A percentile compares a stretch with the other conserved stretches of the same genome.
These are phyloP conservation scores for Pseudonitzschia delicatissima DNA, from an alignment of 108 stramenopile species.

Conservation along the genomic window DNA sequence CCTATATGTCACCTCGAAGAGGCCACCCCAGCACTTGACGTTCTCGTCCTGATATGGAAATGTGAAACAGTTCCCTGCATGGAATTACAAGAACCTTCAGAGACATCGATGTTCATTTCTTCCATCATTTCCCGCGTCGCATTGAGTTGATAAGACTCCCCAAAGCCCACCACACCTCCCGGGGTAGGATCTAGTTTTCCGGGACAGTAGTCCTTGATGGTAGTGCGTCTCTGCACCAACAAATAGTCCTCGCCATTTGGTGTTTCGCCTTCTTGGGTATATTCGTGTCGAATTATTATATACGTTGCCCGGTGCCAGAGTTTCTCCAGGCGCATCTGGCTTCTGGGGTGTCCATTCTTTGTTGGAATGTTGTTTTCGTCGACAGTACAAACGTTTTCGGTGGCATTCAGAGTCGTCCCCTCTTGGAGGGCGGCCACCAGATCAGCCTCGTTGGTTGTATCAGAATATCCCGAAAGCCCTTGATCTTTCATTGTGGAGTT, in stretches of 20 bases:
- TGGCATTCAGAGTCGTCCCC: slow-evolving; percentile 42
- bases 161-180: slow-evolving; percentile 59
- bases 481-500: background rate
- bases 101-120: slow-evolving; percentile 61
- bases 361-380: slow-evolving; percentile 36
- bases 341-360: slow-evolving; percentile 25
- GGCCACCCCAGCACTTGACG: slow-evolving; percentile 54
- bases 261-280: background rate
- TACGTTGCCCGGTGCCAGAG: slow-evolving; percentile 68
- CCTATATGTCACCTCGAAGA: slow-evolving; percentile 42
- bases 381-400: slow-evolving; percentile 50
- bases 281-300: slow-evolving; percentile 36
- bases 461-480: background rate
- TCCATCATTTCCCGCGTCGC: slow-evolving; percentile 51
- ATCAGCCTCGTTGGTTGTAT: slow-evolving; percentile 1
- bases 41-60: slow-evolving; percentile 62
- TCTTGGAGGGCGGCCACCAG: slow-evolving; percentile 1
- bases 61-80: slow-evolving; percentile 31
- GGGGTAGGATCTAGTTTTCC: slow-evolving; percentile 56
- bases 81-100: background rate
- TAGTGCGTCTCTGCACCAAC: slow-evolving; percentile 47
- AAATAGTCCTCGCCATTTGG: slow-evolving; percentile 27
- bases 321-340: slow-evolving; percentile 43
- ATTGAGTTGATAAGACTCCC: slow-evolving; percentile 48
- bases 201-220: slow-evolving; percentile 58